These are phyloP conservation scores for Aspergillus bertholletiae DNA, from an alignment of 495 filamentous ascomycete species.

Conservation along the genomic window DNA sequence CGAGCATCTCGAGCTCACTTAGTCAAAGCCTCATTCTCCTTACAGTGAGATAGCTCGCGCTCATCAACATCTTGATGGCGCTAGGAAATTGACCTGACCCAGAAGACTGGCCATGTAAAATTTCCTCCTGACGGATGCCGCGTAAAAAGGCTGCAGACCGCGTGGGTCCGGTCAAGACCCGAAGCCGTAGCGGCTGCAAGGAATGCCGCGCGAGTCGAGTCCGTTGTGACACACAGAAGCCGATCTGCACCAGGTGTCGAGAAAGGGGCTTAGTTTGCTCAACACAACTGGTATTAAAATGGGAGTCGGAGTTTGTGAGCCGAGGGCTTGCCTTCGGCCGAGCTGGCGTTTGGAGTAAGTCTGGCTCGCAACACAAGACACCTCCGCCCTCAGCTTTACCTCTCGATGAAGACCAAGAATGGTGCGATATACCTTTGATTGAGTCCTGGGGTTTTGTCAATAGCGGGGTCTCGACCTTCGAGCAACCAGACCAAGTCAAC, in stretches of 20 bases:
- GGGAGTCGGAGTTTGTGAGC: slow-evolving; percentile 43
- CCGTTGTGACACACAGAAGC: slow-evolving; percentile 42
- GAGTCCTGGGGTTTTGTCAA: slow-evolving; percentile 39
- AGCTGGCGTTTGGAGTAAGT: slow-evolving; percentile 42
- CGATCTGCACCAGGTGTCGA: slow-evolving; percentile 36
- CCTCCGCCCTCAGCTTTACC: slow-evolving; percentile 13
- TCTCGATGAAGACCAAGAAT: slow-evolving; percentile 23
- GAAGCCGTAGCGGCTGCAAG: slow-evolving; percentile 41
- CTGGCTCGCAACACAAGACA: slow-evolving; percentile 10
- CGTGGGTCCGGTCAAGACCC: slow-evolving; percentile 41
- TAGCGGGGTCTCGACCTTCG: slow-evolving; percentile 31
- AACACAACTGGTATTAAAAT: slow-evolving; percentile 40
- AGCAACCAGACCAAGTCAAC: slow-evolving; percentile 24
- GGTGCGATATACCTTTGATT: slow-evolving; percentile 27
- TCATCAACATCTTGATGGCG: not conserved
- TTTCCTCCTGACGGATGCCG: slow-evolving; percentile 29
- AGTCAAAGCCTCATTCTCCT: not conserved
- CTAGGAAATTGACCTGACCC: slow-evolving; percentile 1
- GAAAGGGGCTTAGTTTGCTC: slow-evolving; percentile 37
- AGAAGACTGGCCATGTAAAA: slow-evolving; percentile 23
- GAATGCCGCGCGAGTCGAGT: slow-evolving; percentile 44
- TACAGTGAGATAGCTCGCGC: not conserved
- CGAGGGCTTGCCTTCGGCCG: slow-evolving; percentile 44
- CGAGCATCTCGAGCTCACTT: not conserved
- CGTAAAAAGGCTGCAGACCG: slow-evolving; percentile 44